phyloP scores from a whole-genome alignment of 768 basidiomycete genomes.

The Chlorophyllum brunneum region DNA sequence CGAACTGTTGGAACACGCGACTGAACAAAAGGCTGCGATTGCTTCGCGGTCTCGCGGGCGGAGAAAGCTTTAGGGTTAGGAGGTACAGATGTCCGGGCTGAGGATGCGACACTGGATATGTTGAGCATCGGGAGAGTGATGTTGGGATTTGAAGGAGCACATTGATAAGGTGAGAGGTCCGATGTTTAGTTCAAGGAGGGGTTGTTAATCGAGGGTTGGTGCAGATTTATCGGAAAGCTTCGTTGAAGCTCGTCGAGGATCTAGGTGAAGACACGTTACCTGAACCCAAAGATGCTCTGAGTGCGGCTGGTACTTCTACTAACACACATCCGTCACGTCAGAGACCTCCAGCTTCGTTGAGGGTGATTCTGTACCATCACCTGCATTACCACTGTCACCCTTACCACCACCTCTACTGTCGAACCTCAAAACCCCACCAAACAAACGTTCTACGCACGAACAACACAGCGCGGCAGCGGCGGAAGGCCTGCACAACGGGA shows the following conservation, averaged over 20 bases:
- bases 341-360: slow-evolving; percentile 14
- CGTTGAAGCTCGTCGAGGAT: slow-evolving; percentile 85
- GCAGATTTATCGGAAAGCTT: slow-evolving; percentile 96
- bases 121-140: slow-evolving; percentile 94
- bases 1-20: slow-evolving; percentile 91
- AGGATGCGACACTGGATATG: slow-evolving; percentile 72
- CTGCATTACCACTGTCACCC: background rate
- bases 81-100: slow-evolving; percentile 76
- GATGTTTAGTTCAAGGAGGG: background rate
- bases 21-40: slow-evolving; percentile 87
- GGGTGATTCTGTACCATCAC: background rate
- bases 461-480: background rate
- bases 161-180: slow-evolving; percentile 80
- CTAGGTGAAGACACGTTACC: slow-evolving; percentile 85
- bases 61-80: slow-evolving; percentile 87
- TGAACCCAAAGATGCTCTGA: slow-evolving; percentile 44
- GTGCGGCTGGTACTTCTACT: slow-evolving; percentile 16
- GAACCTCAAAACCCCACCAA: slow-evolving; percentile 47
- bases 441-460: slow-evolving; percentile 24
- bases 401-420: slow-evolving; percentile 31
- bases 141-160: slow-evolving; percentile 96
- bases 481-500: slow-evolving; percentile 15
- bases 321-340: slow-evolving; percentile 13
- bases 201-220: background rate
- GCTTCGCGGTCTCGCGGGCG: slow-evolving; percentile 87